These are phyloP conservation scores for Ormosia semicastrata DNA, from an alignment of 306 rosid genomes.

Conservation along the genomic window DNA sequence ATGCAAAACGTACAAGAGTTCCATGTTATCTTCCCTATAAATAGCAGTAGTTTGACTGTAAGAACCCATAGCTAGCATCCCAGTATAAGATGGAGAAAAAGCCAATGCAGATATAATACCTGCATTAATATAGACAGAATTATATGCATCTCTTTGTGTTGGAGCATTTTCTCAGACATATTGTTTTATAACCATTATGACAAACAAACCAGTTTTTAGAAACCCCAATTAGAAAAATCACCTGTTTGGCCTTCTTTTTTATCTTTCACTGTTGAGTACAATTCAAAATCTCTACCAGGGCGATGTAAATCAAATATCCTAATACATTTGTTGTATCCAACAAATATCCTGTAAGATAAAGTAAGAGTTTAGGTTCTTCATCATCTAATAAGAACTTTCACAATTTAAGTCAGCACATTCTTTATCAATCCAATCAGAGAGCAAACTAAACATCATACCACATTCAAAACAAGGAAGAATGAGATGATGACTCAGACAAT, in stretches of 20 bases:
- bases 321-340: slow-evolving; percentile 91
- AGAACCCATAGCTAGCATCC: slow-evolving; percentile 92
- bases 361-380: slow-evolving; percentile 3
- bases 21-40: slow-evolving; percentile 92
- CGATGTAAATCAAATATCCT: slow-evolving; percentile 94
- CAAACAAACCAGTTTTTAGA: background rate
- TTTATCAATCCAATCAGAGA: background rate
- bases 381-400: slow-evolving; percentile 5
- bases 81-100: slow-evolving; percentile 79
- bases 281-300: slow-evolving; percentile 88
- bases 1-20: slow-evolving; percentile 78
- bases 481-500: slow-evolving; percentile 21
- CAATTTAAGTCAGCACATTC: background rate
- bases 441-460: background rate
- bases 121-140: slow-evolving; percentile 33
- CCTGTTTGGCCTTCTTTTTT: slow-evolving; percentile 94
- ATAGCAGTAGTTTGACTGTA: slow-evolving; percentile 83
- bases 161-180: background rate
- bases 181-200: background rate
- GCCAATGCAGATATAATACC: slow-evolving; percentile 93
- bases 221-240: slow-evolving; percentile 25
- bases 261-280: slow-evolving; percentile 71
- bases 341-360: slow-evolving; percentile 68
- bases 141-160: background rate
- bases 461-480: slow-evolving; percentile 15